Conservation (phyloP, 192 early-diverging fungal species). For the Coemansia guatemalensis region DNA sequence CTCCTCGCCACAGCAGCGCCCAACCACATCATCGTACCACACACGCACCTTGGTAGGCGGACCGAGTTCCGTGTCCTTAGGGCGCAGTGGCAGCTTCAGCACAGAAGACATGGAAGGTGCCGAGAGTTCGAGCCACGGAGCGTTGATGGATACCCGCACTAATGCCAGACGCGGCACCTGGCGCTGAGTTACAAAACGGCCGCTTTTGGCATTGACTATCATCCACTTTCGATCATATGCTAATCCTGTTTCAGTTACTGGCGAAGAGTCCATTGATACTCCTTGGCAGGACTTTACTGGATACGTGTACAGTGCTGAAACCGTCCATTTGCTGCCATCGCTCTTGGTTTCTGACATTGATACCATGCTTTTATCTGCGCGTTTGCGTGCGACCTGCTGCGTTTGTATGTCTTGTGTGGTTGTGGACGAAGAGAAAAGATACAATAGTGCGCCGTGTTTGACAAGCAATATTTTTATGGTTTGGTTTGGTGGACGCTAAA, state of each 20-base stretch:
- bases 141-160: constrained; percentile 20
- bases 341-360: background rate
- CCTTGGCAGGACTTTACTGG: constrained; percentile 47
- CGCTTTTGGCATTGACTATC: constrained; percentile 22
- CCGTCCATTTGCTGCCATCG: constrained; percentile 15
- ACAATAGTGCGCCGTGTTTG: too few relatives aligned
- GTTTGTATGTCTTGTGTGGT: background rate
- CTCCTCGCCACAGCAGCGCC: constrained; percentile 23
- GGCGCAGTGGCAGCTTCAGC: constrained; percentile 36
- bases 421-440: too few relatives aligned
- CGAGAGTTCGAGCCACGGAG: constrained; percentile 16
- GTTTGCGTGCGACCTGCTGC: too few relatives aligned
- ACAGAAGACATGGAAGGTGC: constrained; percentile 12
- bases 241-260: constrained; percentile 27
- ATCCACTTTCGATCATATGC: constrained; percentile 51
- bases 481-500: too few relatives aligned
- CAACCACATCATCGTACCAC: constrained; percentile 46
- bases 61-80: constrained; percentile 15
- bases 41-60: constrained; percentile 20
- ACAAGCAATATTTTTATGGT: too few relatives aligned
- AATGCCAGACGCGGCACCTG: constrained; percentile 35
- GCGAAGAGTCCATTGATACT: constrained; percentile 8
- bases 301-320: constrained; percentile 38
- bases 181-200: constrained; percentile 44
- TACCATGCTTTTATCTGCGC: too few relatives aligned